A percentile compares a stretch with the other conserved stretches of the same genome.
Conservation (phyloP, 495 filamentous ascomycete species). For the Cenococcum geophilum region DNA sequence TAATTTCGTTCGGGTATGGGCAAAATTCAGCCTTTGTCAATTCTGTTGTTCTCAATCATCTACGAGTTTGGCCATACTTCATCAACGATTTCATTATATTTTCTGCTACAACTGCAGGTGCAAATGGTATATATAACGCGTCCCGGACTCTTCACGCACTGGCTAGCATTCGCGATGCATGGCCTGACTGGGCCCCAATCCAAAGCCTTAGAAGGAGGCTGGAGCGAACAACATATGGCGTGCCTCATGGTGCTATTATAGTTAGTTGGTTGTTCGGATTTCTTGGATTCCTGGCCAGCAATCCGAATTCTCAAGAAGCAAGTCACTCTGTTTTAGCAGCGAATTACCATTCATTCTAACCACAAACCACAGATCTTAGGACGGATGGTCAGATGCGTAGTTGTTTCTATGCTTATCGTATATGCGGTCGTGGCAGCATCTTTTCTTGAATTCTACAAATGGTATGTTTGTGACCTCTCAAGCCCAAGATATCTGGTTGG, state of each 20-base stretch:
- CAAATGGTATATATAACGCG: conserved; percentile 11
- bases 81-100: conserved; percentile 17
- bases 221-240: conserved; percentile 12
- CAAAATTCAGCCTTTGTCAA: conserved; percentile 10
- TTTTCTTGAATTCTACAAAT: conserved; percentile 12
- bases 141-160: conserved; percentile 13
- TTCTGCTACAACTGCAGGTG: conserved; percentile 6
- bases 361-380: conserved; percentile 5
- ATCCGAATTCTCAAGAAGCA: not conserved
- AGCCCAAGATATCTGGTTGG: not conserved
- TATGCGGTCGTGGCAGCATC: conserved; percentile 4
- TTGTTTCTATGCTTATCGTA: conserved; percentile 12
- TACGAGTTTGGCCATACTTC: conserved; percentile 11
- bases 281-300: conserved; percentile 7
- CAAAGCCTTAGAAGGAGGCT: conserved; percentile 5
- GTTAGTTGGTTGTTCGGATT: conserved; percentile 17
- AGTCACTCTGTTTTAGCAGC: not conserved
- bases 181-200: conserved; percentile 10
- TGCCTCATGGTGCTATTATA: conserved; percentile 4
- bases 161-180: conserved; percentile 11
- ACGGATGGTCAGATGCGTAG: conserved; percentile 6
- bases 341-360: not conserved
- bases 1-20: conserved; percentile 2
- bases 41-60: conserved; percentile 7
- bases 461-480: not conserved